Evolutionary conservation across 2,329 filamentous ascomycete genomes (phyloP), one percentile per base, ranked within the genome.

Genomic region (Aspergillus ruber): DNA sequence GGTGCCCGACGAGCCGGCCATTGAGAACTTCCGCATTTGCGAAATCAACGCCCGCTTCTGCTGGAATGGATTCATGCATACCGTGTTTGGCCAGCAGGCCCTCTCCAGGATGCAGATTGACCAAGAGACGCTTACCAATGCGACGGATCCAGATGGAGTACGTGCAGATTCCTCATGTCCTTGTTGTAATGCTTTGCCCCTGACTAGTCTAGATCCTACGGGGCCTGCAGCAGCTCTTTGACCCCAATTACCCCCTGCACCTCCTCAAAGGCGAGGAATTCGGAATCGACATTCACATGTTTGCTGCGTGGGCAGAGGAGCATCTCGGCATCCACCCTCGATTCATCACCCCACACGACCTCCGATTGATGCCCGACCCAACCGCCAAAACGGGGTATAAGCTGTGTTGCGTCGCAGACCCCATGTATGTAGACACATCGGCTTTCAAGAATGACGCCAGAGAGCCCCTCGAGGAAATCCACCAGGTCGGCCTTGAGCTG

Each of bases 401-500:
- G 1, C 29, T 58, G 3, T 58, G 41, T 32, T 54, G 47, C 36
- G 42, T 49, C 9, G 39, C 46, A n/a, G n/a, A n/a, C n/a, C n/a
- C n/a, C n/a, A n/a, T n/a, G n/a, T n/a, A n/a, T n/a, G n/a, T n/a
- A n/a, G n/a, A n/a, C n/a, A n/a, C n/a, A n/a, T n/a, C n/a, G n/a
- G n/a, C n/a, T n/a, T n/a, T 29, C 8, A 18, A 42, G 13, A 12
- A n/a, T n/a, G 38, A 2, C 39, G 27, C 4, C 45, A 45, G 44
- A 13, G 55, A 57, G 18, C 36, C 36, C 6, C 17, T 55, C 13
- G 58, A 62, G 36, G 47, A 56, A 40, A 47, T 65, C 6, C 47
- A 59, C 15, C 60, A 64, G 35, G 47, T 60, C 6, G 54, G 49
- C 9, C 47, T 63, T 7, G 53, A 65, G 32, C 50, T 67, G 6